Base-by-base conservation (phyloP, 306 rosid genomes). In the Comarum palustre region DNA sequence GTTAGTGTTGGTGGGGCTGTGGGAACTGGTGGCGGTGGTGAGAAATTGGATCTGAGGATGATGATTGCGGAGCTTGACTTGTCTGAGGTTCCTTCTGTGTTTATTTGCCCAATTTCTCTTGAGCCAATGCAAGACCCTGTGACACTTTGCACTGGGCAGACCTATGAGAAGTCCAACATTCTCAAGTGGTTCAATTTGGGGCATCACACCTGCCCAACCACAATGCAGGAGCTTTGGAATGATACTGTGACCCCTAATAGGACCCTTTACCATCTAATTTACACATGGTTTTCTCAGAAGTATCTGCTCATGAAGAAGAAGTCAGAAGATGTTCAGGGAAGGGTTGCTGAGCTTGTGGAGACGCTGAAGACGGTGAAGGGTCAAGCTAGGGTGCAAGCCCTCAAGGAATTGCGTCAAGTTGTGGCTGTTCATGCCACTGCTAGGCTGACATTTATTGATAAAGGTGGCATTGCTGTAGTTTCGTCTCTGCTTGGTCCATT, bases 201-300 rank as follows among this genome's bases (percentile, higher is more conserved):
- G 58, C 96, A 87, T 78, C 72, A 80, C 16, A 87, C 92, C 4
- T 90, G 96, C 80, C 96, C 96, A 51, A 90, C 96, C 1, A 90
- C 96, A 27, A 87, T 90, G 96, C 96, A 90, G 43, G 96, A 87
- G 88, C 96, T 90, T 45, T 90, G 96, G 96, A 89, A 90, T n/a
- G 95, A 89, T 74, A 85, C 91, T 8, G 42, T 89, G 24, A 89
- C 91, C 8, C 95, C 95, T 2, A 89, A 87, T 81, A 80, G 84
- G 22, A 89, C 95, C 11, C 91, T 89, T 16, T 79, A 84, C 73
- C 79, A 90, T 36, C 73, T 90, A 17, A 90, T 84, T 3, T 78
- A 65, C 74, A 80, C 91, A 0, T 89, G 95, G 95, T 89, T 89
- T 75, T 85, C 91, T 22, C 95, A 85, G 82, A 89, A 87, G 88